Evolutionary conservation across 169 alveolate genomes (phyloP).

Genomic region (Plasmodium cynomolgi): DNA sequence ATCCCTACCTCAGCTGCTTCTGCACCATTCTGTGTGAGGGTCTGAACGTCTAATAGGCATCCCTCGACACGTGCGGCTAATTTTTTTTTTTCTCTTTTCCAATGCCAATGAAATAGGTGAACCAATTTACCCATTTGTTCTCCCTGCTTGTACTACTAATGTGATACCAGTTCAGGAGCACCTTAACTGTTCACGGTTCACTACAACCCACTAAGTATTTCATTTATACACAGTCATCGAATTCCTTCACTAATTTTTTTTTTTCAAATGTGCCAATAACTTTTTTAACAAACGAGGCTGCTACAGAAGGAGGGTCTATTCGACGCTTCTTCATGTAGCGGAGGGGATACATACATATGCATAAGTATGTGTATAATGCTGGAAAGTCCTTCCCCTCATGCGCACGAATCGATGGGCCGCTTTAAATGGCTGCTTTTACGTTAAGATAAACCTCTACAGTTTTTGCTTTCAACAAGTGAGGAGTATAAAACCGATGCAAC

Average conservation of each 20-base stretch:
- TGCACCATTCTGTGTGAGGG: too few species aligned
- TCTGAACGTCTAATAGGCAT: too few species aligned
- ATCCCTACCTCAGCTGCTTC: background rate
- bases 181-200: background rate
- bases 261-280: background rate
- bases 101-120: background rate
- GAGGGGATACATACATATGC: background rate
- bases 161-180: background rate
- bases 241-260: background rate
- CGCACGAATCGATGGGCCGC: background rate
- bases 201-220: background rate
- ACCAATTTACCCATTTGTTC: background rate
- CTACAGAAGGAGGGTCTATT: background rate
- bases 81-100: background rate
- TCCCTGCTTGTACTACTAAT: background rate
- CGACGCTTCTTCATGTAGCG: background rate
- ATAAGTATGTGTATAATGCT: background rate
- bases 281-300: background rate
- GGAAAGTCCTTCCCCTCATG: background rate
- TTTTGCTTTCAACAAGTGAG: slow-evolving; percentile 27
- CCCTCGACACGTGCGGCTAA: background rate
- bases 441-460: background rate
- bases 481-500: slow-evolving; percentile 57
- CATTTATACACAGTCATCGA: background rate
- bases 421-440: slow-evolving; percentile 13